Evolutionary conservation across 2,329 filamentous ascomycete genomes (phyloP), one percentile per base, ranked within the genome.

Genomic region (Iodosphaeria phyllophila): DNA sequence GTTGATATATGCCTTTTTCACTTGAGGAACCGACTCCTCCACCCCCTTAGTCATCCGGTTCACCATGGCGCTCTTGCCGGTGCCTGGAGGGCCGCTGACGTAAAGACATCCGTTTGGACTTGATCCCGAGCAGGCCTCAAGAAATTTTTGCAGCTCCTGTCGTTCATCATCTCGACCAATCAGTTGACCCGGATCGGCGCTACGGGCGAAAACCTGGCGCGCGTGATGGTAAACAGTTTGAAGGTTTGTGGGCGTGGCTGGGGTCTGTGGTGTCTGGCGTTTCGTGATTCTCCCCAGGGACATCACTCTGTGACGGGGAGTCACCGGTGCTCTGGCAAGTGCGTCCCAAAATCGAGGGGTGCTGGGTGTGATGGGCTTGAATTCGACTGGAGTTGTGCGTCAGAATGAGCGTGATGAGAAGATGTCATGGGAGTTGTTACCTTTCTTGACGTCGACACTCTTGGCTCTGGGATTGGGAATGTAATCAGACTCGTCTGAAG

Each of bases 31-130:
- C 17, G 55, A 52, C 4, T 53, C 43, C 8, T 54, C 52, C 24
- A 74, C 51, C 21, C 69, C 58, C 23, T 67, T 55, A 23, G 76
- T 76, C 25, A 92, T 67, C 43, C 91, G 74, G 33, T 73, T 73
- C 32, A 95, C 71, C 58, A 95, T 75, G 16, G 89, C 89, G 47
- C 84, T 95, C 55, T 98, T 98, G 27, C 89, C 89, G 0, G 89
- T 98, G 8, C 89, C 89, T 3, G 89, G 89, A 4, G 89, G 89
- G 0, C 89, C 89, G 38, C 84, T 93, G 36, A 98, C 75, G 44
- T 98, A 98, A 25, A 92, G 64, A 43, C 86, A 95, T 26, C 84
- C 83, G 26, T 73, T 72, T 3, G 63, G 65, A 8, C 56, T 58
- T 11, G 64, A 48, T 6, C 64, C 56, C 5, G 73, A 54, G 36